These are phyloP conservation scores for Eucalyptus sp. DNA, from an alignment of 345 rosid species.

Conservation along the genomic window DNA sequence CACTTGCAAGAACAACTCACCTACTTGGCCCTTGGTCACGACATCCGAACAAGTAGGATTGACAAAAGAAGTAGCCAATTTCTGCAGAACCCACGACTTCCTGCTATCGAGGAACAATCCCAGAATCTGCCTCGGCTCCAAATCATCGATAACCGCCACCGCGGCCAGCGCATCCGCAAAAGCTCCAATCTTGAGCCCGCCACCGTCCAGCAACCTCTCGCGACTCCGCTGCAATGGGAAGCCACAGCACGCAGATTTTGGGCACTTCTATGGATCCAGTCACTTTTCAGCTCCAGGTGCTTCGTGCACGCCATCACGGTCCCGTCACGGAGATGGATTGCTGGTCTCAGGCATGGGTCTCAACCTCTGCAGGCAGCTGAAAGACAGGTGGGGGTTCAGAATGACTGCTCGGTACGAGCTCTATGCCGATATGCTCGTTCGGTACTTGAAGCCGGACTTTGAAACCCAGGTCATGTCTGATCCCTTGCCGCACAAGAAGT, in stretches of 20 bases:
- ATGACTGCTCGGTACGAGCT: slow-evolving; percentile 76
- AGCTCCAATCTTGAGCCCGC: slow-evolving; percentile 17
- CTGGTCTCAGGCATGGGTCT: slow-evolving; percentile 26
- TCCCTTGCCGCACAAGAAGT: slow-evolving; percentile 47
- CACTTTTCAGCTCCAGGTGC: slow-evolving; percentile 62
- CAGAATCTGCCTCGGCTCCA: slow-evolving; percentile 59
- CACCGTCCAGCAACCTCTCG: slow-evolving; percentile 71
- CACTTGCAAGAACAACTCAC: slow-evolving; percentile 79
- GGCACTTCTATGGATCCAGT: slow-evolving; percentile 91
- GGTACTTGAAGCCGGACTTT: slow-evolving; percentile 58
- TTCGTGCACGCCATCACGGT: slow-evolving; percentile 50
- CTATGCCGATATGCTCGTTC: slow-evolving; percentile 46
- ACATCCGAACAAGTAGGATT: slow-evolving; percentile 20
- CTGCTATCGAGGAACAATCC: slow-evolving; percentile 66
- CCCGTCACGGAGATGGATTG: no score
- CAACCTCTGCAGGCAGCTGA: slow-evolving; percentile 77
- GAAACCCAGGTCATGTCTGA: slow-evolving; percentile 56
- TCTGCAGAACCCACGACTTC: slow-evolving; percentile 68
- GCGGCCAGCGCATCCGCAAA: slow-evolving; percentile 85
- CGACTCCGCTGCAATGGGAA: slow-evolving; percentile 80
- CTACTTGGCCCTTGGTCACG: slow-evolving; percentile 64
- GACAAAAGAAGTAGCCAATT: slow-evolving; percentile 33
- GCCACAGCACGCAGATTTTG: slow-evolving; percentile 72
- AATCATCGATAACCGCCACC: slow-evolving; percentile 69
- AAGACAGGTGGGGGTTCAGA: slow-evolving; percentile 85